Percentiles rank a stretch among this genome's conserved stretches.
Evolutionary conservation across 2,329 filamentous ascomycete species (phyloP).

Genomic region (Colletotrichum sp.): DNA sequence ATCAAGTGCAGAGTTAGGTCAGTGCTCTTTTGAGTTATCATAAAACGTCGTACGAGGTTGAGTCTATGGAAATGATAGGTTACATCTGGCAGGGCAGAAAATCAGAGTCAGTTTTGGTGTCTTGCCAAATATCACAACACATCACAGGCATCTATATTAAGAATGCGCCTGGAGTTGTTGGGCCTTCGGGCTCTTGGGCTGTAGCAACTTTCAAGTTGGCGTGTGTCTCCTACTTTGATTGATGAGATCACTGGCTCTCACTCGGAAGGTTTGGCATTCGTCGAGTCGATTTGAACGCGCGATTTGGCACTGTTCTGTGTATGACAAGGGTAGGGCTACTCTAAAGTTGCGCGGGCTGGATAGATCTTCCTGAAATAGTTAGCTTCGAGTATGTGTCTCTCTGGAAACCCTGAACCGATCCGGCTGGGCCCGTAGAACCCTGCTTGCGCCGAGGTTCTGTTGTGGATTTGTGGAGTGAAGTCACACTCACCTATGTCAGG

Average conservation of each 20-base stretch:
- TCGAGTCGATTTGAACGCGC: background rate
- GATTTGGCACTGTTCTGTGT: accelerated
- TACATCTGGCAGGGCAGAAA: background rate
- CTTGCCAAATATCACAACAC: too few species aligned
- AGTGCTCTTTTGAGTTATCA: accelerated
- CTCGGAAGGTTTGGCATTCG: background rate
- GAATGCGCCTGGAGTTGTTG: accelerated
- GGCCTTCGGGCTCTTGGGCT: background rate
- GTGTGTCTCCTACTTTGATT: background rate
- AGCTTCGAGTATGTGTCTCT: background rate
- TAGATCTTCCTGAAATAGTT: background rate
- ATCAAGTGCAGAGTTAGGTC: accelerated
- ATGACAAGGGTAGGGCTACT: background rate
- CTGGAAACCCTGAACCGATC: background rate
- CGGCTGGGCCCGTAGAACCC: background rate
- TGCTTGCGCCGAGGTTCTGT: background rate
- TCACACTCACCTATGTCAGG: accelerated
- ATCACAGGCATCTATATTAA: too few species aligned
- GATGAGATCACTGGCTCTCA: background rate
- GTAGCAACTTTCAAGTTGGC: background rate
- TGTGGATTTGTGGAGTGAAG: background rate
- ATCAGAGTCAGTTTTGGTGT: background rate
- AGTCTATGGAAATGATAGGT: background rate
- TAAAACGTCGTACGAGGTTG: background rate
- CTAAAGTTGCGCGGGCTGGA: background rate